phyloP scores from a whole-genome alignment of 163 green algal genomes.

The Prototheca cutis region DNA sequence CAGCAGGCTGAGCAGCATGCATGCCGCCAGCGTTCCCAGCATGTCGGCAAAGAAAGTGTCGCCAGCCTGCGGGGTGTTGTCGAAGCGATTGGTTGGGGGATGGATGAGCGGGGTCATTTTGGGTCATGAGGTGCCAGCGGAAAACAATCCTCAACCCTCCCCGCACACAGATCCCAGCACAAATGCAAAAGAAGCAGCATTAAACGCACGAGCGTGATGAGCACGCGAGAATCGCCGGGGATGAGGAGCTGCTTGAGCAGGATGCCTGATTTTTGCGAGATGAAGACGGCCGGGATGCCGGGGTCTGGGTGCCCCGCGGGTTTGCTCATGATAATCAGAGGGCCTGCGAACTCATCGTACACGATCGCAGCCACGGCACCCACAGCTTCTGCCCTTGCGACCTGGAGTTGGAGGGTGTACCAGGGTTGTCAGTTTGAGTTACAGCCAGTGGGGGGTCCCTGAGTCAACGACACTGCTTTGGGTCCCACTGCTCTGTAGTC shows the following conservation, averaged over 20 bases:
- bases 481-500: no score
- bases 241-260: slow-evolving; percentile 53
- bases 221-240: slow-evolving; percentile 32
- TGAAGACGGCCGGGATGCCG: slow-evolving; percentile 68
- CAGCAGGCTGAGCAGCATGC: slow-evolving; percentile 2
- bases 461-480: no score
- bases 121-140: no score
- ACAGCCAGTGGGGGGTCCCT: no score
- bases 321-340: slow-evolving; percentile 74
- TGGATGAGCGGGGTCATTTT: not conserved
- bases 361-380: slow-evolving; percentile 66
- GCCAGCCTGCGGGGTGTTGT: not conserved
- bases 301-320: slow-evolving; percentile 41
- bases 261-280: slow-evolving; percentile 53
- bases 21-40: slow-evolving; percentile 1
- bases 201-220: slow-evolving; percentile 41
- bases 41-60: slow-evolving; percentile 1
- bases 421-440: no score
- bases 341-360: slow-evolving; percentile 60
- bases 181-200: not conserved
- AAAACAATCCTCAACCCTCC: no score
- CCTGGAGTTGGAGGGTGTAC: no score
- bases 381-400: slow-evolving; percentile 52
- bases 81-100: not conserved
- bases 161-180: not conserved